These are phyloP conservation scores for Urtica urens DNA, from an alignment of 306 rosid species.

Conservation along the genomic window DNA sequence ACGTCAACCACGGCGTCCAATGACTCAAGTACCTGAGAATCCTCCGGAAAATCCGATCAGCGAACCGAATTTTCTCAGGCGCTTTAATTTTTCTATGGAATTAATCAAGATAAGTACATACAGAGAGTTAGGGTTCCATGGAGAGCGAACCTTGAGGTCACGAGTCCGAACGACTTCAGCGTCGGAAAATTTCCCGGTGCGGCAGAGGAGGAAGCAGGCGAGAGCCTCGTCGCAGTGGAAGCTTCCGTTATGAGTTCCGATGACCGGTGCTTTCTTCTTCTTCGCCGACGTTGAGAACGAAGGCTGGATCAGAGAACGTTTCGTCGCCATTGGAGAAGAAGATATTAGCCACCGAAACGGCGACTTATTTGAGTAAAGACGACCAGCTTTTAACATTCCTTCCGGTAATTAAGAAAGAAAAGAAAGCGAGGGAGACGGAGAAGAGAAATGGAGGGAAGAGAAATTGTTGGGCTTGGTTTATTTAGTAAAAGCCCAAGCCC, in stretches of 20 bases:
- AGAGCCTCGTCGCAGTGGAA: conserved; percentile 62
- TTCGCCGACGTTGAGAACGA: conserved; percentile 16
- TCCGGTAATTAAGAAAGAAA: not conserved
- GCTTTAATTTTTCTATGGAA: not conserved
- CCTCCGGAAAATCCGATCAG: not conserved
- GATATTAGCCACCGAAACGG: not conserved
- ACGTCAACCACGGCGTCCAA: conserved; percentile 48
- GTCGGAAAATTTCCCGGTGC: conserved; percentile 27
- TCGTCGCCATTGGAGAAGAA: not conserved
- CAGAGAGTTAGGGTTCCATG: not conserved
- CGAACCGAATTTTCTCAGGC: not conserved
- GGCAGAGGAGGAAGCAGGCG: conserved; percentile 49
- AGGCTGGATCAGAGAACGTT: not conserved
- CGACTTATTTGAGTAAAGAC: not conserved
- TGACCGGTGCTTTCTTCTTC: conserved; percentile 24
- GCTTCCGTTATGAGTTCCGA: conserved; percentile 47
- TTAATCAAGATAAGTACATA: not conserved
- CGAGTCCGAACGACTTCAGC: conserved; percentile 40
- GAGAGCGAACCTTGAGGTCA: conserved; percentile 22
- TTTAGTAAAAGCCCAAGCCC: too few species aligned
- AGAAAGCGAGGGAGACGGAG: not conserved
- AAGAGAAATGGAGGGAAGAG: not conserved
- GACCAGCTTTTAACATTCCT: conserved; percentile 6
- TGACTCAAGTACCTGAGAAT: conserved; percentile 17
- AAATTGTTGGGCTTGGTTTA: too few species aligned